A percentile compares a stretch with the other conserved stretches of the same genome.
These are phyloP conservation scores for Aspergillus sparsus DNA, from an alignment of 495 filamentous ascomycete species.

Conservation along the genomic window DNA sequence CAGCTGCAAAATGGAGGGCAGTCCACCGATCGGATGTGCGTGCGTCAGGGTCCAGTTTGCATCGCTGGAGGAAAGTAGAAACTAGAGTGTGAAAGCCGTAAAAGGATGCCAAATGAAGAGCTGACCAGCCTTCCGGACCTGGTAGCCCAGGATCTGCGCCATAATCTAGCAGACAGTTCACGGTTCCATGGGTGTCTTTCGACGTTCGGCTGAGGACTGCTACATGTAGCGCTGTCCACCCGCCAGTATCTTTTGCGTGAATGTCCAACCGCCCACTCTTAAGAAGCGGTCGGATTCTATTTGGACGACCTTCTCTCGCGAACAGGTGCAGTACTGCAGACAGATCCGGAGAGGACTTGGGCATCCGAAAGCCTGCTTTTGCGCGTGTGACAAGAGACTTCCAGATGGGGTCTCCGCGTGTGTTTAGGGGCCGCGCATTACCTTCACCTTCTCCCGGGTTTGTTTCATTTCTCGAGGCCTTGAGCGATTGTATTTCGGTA, in stretches of 20 bases:
- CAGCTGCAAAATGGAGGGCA: not conserved
- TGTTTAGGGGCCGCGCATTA: not conserved
- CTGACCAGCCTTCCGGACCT: not conserved
- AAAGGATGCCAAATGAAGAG: not conserved
- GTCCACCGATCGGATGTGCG: not conserved
- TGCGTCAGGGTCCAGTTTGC: not conserved
- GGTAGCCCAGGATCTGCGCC: not conserved
- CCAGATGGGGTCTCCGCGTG: not conserved
- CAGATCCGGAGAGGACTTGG: not conserved
- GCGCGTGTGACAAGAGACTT: not conserved
- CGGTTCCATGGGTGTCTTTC: not conserved
- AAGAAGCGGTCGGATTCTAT: not conserved
- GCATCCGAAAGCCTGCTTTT: not conserved
- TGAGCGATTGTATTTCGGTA: not conserved
- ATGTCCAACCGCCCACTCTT: not conserved
- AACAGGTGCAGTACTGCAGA: not conserved
- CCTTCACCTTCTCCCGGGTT: not conserved
- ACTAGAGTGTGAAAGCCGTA: not conserved
- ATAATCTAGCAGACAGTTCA: conserved; percentile 1
- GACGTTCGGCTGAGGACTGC: not conserved
- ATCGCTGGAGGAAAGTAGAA: not conserved
- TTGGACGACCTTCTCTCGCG: not conserved
- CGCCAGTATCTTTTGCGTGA: not conserved
- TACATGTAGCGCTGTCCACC: conserved; percentile 1
- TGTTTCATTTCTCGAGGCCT: not conserved